Conservation (phyloP, 2,329 filamentous ascomycete genomes). For the Ceratocystis destructans region DNA sequence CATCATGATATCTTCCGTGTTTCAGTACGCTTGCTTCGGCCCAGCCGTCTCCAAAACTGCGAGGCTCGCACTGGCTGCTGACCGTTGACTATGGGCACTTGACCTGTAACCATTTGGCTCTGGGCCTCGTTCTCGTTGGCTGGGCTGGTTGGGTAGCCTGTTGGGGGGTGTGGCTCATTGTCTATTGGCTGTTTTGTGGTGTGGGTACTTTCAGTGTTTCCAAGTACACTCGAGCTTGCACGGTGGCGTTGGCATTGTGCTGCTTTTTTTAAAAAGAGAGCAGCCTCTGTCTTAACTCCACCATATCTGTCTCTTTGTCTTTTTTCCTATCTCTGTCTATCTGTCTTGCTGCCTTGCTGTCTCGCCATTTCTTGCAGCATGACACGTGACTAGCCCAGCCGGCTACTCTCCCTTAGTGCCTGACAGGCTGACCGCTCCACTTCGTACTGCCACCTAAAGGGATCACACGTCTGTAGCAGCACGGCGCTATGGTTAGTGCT, state of each 20-base stretch:
- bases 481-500: not conserved
- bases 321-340: not conserved
- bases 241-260: not conserved
- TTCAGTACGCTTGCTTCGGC: conserved; percentile 6
- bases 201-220: not conserved
- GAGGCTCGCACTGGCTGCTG: not conserved
- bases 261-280: not conserved
- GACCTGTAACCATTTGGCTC: not conserved
- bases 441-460: not conserved
- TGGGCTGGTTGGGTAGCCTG: not conserved
- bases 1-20: not conserved
- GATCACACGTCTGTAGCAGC: not conserved
- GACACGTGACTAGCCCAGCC: too few relatives aligned
- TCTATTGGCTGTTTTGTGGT: not conserved
- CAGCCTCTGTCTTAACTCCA: not conserved
- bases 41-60: not conserved
- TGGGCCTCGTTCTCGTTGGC: not conserved
- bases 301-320: not conserved
- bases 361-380: not conserved
- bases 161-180: too few relatives aligned
- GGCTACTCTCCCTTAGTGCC: not conserved
- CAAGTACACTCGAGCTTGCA: not conserved
- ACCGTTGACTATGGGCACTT: not conserved
- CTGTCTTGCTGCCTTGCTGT: not conserved
- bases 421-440: not conserved